Base-by-base conservation (phyloP, 2,329 filamentous ascomycete genomes). In the Acephala macrosclerotiorum region DNA sequence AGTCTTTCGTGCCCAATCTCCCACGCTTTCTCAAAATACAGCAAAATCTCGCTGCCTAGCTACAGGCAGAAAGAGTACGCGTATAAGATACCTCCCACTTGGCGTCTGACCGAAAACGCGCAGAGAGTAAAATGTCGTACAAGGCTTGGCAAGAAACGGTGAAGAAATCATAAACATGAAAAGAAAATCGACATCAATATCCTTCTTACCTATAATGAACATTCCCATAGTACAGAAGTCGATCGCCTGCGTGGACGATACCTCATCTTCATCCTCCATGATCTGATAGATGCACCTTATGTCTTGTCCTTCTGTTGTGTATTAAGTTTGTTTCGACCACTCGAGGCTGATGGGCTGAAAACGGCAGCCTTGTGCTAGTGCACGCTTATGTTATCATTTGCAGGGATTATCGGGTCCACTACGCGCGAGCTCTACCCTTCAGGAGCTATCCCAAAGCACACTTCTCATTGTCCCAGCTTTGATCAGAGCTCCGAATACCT, bases 201-300 rank as follows among this genome's bases (percentile, higher is more conserved):
- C 22, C 25, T 60, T 64, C 84, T 77, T 79, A 90, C 88, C 89
- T 67, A 92, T 87, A 59, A 91, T 92, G 73, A 92, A 89, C 89
- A 92, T 91, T 73, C 89, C 90, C 73, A 92, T 74, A 0, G 89
- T 91, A 66, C 89, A 87, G 77, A 92, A 91, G 70, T 91, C 89
- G 60, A 90, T 83, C 57, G 79, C 78, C 66, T 81, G 80, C 20
- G 73, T 68, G 42, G 75, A 72, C 36, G 74, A 45, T 49, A 72
- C 55, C 22, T 70, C 67, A 33, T 73, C 68, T 42, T 70, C 68
- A 26, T 72, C 65, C 60, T 68, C 70, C 60, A 72, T 69, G 61
- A 67, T 71, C 73, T 75, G 75, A 57, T 63, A 33, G 25, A 38
- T 38, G 12, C 22, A 40, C 33, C 38, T 4, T 33, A 25, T 26